phyloP scores from a whole-genome alignment of 371 early-diverging fungal species.

The Apophysomyces sp. region DNA sequence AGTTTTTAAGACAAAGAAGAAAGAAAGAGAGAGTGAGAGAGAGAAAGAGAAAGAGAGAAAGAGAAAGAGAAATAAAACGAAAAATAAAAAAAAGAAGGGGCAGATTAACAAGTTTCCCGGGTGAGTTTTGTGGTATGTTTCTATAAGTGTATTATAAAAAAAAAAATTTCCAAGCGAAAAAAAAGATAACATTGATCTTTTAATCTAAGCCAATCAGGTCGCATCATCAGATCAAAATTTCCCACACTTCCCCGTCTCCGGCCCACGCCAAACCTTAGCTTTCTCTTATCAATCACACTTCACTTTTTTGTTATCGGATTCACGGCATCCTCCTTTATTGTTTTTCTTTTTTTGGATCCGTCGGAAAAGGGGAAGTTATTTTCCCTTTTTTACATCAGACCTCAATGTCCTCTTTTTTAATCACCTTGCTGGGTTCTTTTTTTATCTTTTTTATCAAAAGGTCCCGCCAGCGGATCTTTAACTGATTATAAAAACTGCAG shows the following conservation, averaged over 20 bases:
- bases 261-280: neutral
- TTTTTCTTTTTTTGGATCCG: neutral
- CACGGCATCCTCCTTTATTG: neutral
- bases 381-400: neutral
- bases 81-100: slow-evolving; percentile 5
- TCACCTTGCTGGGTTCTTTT: neutral
- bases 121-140: neutral
- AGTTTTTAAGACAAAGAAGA: too few relatives aligned
- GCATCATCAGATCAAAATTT: slow-evolving; percentile 25
- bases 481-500: neutral
- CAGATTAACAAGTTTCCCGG: neutral
- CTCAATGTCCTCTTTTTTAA: neutral
- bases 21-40: neutral
- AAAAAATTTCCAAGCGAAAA: slow-evolving; percentile 12
- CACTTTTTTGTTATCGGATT: neutral
- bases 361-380: neutral
- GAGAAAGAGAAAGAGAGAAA: neutral
- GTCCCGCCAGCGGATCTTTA: neutral
- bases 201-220: slow-evolving; percentile 30
- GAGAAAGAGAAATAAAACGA: slow-evolving; percentile 13
- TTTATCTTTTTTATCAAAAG: neutral
- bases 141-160: slow-evolving; percentile 1
- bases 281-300: slow-evolving; percentile 1
- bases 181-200: slow-evolving; percentile 10
- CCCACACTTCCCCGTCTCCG: slow-evolving; percentile 15